Conservation (phyloP, 805 yeast genomes). For the Ogataea methylovora region DNA sequence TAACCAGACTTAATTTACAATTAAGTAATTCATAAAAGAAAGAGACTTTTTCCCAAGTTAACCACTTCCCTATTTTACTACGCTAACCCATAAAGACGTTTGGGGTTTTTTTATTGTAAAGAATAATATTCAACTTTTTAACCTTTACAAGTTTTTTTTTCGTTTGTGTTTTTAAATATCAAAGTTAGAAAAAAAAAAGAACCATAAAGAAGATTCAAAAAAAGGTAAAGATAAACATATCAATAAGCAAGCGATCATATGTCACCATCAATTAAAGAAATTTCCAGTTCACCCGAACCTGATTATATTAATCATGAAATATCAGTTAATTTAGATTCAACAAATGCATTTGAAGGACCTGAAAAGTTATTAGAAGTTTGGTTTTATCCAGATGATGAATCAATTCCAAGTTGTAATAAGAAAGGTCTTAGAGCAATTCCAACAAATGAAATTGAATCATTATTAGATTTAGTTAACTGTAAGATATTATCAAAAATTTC, state of each 20-base stretch:
- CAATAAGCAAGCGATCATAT: not conserved
- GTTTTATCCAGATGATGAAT: constrained; percentile 43
- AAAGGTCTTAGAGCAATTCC: constrained; percentile 61
- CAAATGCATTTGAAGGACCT: constrained; percentile 95
- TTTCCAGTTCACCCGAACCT: constrained; percentile 4
- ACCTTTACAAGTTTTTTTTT: constrained; percentile 18
- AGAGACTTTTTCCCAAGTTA: not conserved
- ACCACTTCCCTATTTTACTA: too few species aligned
- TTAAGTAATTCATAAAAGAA: too few species aligned
- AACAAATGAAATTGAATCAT: constrained; percentile 56
- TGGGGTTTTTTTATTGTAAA: constrained; percentile 22
- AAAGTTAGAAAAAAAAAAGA: constrained; percentile 15
- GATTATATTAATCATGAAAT: constrained; percentile 66
- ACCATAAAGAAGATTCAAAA: too few species aligned
- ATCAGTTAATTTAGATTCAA: constrained; percentile 73
- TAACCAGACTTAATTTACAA: not conserved
- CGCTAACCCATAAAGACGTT: constrained; percentile 11
- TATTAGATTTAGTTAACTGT: constrained; percentile 80
- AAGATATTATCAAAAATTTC: constrained; percentile 78
- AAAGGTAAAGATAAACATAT: too few species aligned
- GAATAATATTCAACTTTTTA: constrained; percentile 1
- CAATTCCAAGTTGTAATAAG: constrained; percentile 25
- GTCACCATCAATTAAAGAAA: constrained; percentile 3
- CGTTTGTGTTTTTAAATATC: constrained; percentile 13
- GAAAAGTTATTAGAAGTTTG: constrained; percentile 89